phyloP scores from a whole-genome alignment of 2,329 filamentous ascomycete genomes.

The Zymoseptoria ardabiliae region DNA sequence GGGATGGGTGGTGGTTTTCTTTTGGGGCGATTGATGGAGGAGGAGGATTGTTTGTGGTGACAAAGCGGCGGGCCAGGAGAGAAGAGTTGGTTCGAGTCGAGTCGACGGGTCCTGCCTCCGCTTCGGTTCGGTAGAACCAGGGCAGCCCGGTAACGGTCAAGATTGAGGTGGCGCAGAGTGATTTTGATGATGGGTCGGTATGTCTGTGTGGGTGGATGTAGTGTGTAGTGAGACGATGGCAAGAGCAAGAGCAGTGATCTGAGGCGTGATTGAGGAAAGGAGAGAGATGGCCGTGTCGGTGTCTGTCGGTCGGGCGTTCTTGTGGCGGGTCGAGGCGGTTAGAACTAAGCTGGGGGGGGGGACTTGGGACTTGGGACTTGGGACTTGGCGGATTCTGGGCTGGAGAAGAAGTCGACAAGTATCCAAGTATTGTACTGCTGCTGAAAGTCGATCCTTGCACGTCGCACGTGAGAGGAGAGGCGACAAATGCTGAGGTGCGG shows the following conservation, averaged over 20 bases:
- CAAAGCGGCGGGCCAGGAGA: neutral
- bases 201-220: no score
- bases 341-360: neutral
- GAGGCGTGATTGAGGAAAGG: no score
- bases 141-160: neutral
- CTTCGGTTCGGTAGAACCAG: neutral
- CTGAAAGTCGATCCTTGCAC: no score
- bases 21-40: neutral
- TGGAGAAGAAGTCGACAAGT: no score
- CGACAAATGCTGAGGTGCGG: no score
- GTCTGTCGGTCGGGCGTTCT: neutral
- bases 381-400: no score
- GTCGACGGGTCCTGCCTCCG: neutral
- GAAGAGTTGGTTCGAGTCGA: neutral
- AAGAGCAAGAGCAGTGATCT: neutral
- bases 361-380: no score
- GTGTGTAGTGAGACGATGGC: neutral
- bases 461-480: no score
- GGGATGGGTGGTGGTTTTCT: neutral
- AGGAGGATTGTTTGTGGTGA: neutral
- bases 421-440: no score
- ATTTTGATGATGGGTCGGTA: no score
- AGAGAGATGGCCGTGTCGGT: no score
- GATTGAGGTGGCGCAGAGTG: neutral
- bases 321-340: no score